phyloP scores from a whole-genome alignment of 441 rosid genomes.

The Eutrema salsugineum region DNA sequence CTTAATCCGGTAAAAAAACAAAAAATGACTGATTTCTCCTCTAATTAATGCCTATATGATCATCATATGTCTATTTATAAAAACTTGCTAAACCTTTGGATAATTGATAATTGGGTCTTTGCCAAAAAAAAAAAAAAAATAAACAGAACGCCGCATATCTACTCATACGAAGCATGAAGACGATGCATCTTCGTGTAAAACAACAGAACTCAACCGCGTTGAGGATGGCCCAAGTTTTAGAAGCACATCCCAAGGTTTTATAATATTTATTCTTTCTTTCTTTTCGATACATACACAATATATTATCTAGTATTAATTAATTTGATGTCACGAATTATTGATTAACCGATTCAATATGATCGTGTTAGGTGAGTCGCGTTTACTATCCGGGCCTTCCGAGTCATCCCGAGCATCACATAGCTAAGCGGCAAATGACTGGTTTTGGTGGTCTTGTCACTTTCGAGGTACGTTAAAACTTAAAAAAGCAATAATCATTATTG shows the following conservation, averaged over 20 bases:
- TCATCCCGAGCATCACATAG: constrained; percentile 83
- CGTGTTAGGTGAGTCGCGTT: constrained; percentile 63
- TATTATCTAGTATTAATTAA: not conserved
- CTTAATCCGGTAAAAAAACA: constrained; percentile 55
- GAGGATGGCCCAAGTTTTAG: constrained; percentile 89
- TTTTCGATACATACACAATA: not conserved
- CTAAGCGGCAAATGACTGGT: constrained; percentile 87
- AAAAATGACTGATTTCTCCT: constrained; percentile 1
- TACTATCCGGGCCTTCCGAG: constrained; percentile 82
- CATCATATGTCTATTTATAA: not conserved
- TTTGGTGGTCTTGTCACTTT: constrained; percentile 92
- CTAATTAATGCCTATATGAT: too few species aligned
- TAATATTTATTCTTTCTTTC: not conserved
- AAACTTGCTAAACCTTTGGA: not conserved
- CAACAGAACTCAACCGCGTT: constrained; percentile 79
- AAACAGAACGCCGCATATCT: constrained; percentile 85
- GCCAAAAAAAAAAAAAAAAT: not conserved
- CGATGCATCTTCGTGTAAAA: constrained; percentile 92
- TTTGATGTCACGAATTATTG: too few species aligned
- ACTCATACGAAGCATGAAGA: constrained; percentile 92
- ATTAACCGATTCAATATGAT: not conserved
- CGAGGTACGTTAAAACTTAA: constrained; percentile 55
- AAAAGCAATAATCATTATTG: not conserved
- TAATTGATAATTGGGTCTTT: not conserved
- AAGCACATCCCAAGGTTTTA: constrained; percentile 90